These are phyloP conservation scores for Apiospora rasikravindrae DNA, from an alignment of 2,329 filamentous ascomycete genomes.

Conservation along the genomic window DNA sequence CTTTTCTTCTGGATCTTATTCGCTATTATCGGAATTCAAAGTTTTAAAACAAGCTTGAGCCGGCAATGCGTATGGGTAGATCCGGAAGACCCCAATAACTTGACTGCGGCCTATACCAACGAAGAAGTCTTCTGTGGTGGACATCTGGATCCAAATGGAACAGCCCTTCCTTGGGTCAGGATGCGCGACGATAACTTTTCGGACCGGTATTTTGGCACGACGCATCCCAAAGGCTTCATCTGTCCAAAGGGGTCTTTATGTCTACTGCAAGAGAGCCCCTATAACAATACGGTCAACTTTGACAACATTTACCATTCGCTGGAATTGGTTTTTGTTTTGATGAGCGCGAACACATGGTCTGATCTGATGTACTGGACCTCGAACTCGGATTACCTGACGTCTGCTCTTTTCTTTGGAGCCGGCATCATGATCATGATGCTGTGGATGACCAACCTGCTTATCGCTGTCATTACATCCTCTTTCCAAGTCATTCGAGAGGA, in stretches of 20 bases:
- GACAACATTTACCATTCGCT: slow-evolving; percentile 93
- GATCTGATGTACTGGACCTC: slow-evolving; percentile 94
- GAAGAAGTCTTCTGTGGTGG: slow-evolving; percentile 85
- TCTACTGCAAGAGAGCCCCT: slow-evolving; percentile 79
- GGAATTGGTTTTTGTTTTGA: slow-evolving; percentile 95
- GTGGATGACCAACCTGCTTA: slow-evolving; percentile 93
- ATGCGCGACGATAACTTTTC: slow-evolving; percentile 41
- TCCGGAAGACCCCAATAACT: slow-evolving; percentile 60
- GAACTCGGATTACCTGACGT: slow-evolving; percentile 86
- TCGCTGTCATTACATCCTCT: slow-evolving; percentile 97
- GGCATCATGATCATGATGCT: slow-evolving; percentile 90
- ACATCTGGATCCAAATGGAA: slow-evolving; percentile 65
- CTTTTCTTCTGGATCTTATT: slow-evolving; percentile 98
- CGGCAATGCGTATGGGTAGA: slow-evolving; percentile 82
- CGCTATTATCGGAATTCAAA: slow-evolving; percentile 95
- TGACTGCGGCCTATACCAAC: slow-evolving; percentile 64
- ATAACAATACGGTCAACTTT: slow-evolving; percentile 86
- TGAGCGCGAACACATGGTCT: slow-evolving; percentile 97
- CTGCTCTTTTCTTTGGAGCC: slow-evolving; percentile 77
- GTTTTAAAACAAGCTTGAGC: slow-evolving; percentile 84
- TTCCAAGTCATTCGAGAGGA: slow-evolving; percentile 99
- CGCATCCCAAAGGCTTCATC: slow-evolving; percentile 78
- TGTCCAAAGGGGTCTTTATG: slow-evolving; percentile 86
- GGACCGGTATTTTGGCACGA: slow-evolving; percentile 56
- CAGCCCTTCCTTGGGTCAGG: slow-evolving; percentile 70